Conservation (phyloP, 2,329 filamentous ascomycete genomes). For the Nannizzia gypsea region DNA sequence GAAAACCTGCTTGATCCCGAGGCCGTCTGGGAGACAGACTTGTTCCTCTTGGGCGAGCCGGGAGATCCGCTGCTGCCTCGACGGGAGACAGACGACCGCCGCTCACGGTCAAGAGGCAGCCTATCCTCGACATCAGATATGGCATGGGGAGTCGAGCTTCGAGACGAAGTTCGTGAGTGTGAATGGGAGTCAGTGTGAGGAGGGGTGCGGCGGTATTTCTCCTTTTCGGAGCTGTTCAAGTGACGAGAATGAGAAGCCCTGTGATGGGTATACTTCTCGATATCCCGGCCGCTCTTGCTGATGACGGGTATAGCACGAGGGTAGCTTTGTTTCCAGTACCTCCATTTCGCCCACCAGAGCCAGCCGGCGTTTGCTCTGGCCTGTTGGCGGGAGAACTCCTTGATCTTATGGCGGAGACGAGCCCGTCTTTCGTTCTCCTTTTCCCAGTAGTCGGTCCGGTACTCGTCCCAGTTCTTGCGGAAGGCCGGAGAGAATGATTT, state of each 20-base stretch:
- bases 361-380: slow-evolving; percentile 58
- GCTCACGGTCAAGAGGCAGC: slow-evolving; percentile 23
- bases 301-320: background rate
- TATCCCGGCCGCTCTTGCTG: slow-evolving; percentile 10
- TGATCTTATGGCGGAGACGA: slow-evolving; percentile 57
- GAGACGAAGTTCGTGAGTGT: slow-evolving; percentile 33
- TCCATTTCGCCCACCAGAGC: slow-evolving; percentile 79
- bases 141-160: slow-evolving; percentile 28
- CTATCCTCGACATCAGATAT: slow-evolving; percentile 28
- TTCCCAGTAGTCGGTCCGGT: slow-evolving; percentile 91
- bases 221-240: slow-evolving; percentile 6
- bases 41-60: slow-evolving; percentile 13
- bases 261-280: slow-evolving; percentile 21
- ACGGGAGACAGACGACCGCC: slow-evolving; percentile 15
- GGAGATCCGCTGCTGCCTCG: slow-evolving; percentile 27
- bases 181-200: slow-evolving; percentile 27
- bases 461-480: slow-evolving; percentile 92
- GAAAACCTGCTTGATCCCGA: slow-evolving; percentile 5
- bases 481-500: slow-evolving; percentile 95
- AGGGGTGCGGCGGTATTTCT: slow-evolving; percentile 7
- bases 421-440: slow-evolving; percentile 82
- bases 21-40: background rate
- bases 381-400: slow-evolving; percentile 51
- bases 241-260: slow-evolving; percentile 16
- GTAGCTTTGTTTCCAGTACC: slow-evolving; percentile 25